Conservation (phyloP, 2,329 filamentous ascomycete species). For the Apiospora kogelbergensis region DNA sequence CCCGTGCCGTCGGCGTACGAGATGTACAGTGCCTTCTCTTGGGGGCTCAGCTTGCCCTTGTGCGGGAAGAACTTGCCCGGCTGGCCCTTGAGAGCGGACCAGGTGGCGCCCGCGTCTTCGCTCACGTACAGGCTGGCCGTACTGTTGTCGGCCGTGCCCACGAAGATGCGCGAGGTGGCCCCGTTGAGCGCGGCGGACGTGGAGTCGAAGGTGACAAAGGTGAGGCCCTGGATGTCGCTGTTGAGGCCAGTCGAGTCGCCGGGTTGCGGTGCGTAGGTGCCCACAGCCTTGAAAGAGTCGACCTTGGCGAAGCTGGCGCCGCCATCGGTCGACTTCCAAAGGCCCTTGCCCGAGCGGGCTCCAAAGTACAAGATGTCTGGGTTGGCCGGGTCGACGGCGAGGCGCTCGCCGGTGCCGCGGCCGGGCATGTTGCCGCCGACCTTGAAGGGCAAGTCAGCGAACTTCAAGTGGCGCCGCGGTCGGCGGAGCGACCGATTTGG, state of each 20-base stretch:
- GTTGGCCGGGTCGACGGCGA: slow-evolving; percentile 58
- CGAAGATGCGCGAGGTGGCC: slow-evolving; percentile 56
- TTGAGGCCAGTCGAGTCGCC: slow-evolving; percentile 44
- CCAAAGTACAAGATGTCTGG: slow-evolving; percentile 59
- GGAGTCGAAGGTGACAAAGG: slow-evolving; percentile 56
- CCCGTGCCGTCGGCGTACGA: slow-evolving; percentile 55
- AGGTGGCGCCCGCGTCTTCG: slow-evolving; percentile 52
- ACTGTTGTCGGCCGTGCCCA: slow-evolving; percentile 52
- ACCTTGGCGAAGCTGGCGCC: slow-evolving; percentile 56
- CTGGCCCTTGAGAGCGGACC: slow-evolving; percentile 50
- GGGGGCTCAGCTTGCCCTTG: slow-evolving; percentile 50
- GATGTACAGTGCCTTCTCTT: slow-evolving; percentile 54
- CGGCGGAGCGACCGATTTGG: slow-evolving; percentile 53
- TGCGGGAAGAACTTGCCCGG: slow-evolving; percentile 53
- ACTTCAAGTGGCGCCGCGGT: slow-evolving; percentile 54
- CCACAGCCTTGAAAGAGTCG: slow-evolving; percentile 48
- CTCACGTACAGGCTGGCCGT: slow-evolving; percentile 55
- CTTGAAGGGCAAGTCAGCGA: slow-evolving; percentile 54
- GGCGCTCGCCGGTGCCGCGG: slow-evolving; percentile 57
- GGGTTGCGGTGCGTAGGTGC: slow-evolving; percentile 47
- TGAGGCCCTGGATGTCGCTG: slow-evolving; percentile 46
- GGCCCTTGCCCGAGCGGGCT: slow-evolving; percentile 56
- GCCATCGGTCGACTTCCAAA: slow-evolving; percentile 58
- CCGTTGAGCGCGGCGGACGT: slow-evolving; percentile 45
- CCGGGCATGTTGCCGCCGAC: slow-evolving; percentile 64